A percentile compares a stretch with the other conserved stretches of the same genome.
Conservation (phyloP, 441 rosid genomes). For the Euphorbia schlechtendalii region DNA sequence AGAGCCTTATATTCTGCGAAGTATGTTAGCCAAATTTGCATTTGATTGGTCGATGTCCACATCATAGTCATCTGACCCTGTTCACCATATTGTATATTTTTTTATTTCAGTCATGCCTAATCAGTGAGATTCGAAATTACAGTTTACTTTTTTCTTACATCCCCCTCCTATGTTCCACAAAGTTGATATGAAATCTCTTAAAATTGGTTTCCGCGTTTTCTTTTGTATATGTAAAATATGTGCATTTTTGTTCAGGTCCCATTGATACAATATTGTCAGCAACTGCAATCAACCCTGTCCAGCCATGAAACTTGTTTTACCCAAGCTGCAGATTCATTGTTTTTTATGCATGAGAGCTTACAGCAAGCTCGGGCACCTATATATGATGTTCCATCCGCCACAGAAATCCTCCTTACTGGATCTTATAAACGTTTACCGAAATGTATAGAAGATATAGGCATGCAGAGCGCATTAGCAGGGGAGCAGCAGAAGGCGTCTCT, state of each 20-base stretch:
- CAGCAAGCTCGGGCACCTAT: slow-evolving; percentile 99
- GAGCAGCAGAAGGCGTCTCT: slow-evolving; percentile 81
- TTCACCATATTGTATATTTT: not conserved
- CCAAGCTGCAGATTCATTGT: slow-evolving; percentile 92
- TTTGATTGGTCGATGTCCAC: not conserved
- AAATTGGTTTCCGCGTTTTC: no score
- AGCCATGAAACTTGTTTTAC: slow-evolving; percentile 90
- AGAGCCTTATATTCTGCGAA: not conserved
- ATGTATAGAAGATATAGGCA: slow-evolving; percentile 88
- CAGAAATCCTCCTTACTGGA: slow-evolving; percentile 84
- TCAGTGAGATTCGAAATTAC: not conserved
- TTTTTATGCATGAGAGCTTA: slow-evolving; percentile 96
- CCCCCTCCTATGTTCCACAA: not conserved
- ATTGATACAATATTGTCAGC: slow-evolving; percentile 79
- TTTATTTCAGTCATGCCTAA: not conserved
- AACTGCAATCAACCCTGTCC: slow-evolving; percentile 81
- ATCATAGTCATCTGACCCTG: not conserved
- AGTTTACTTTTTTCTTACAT: not conserved
- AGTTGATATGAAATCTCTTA: no score
- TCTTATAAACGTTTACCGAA: slow-evolving; percentile 88
- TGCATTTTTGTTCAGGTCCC: slow-evolving; percentile 63
- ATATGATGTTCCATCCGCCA: slow-evolving; percentile 95
- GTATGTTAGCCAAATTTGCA: not conserved
- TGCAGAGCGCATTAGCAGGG: slow-evolving; percentile 60
- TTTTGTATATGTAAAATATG: not conserved